phyloP scores from a whole-genome alignment of 352 stramenopile genomes.

The Phytophthora sojae region DNA sequence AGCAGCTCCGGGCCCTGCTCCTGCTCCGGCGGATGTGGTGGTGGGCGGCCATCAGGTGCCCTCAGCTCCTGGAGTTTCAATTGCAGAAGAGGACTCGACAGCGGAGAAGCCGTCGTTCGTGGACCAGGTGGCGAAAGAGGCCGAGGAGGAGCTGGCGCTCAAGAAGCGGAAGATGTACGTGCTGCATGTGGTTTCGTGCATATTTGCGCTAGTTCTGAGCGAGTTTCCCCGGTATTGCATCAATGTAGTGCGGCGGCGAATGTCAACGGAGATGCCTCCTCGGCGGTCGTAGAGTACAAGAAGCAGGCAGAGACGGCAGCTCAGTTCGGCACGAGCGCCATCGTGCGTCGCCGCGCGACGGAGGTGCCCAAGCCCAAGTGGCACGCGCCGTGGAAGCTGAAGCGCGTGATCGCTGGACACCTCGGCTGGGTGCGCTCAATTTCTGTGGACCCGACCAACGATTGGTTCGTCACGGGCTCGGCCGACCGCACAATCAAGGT shows the following conservation, averaged over 20 bases:
- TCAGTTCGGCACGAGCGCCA: constrained; percentile 64
- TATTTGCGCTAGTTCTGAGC: constrained; percentile 1
- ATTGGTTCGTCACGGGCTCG: constrained; percentile 98
- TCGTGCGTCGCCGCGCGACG: constrained; percentile 81
- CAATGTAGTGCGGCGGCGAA: constrained; percentile 27
- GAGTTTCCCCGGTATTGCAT: constrained; percentile 6
- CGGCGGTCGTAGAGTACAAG: constrained; percentile 72
- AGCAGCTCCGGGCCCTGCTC: constrained; percentile 1
- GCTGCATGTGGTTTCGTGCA: neutral
- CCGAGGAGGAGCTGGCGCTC: constrained; percentile 44
- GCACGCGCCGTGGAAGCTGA: constrained; percentile 99
- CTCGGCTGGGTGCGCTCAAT: constrained; percentile 98
- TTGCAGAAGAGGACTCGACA: constrained; percentile 15
- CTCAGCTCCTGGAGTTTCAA: constrained; percentile 25
- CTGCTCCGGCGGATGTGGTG: constrained; percentile 15
- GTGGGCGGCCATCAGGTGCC: constrained; percentile 28
- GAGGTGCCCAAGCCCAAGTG: constrained; percentile 97
- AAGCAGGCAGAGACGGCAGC: constrained; percentile 53
- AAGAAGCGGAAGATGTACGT: constrained; percentile 67
- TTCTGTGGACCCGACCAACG: constrained; percentile 98
- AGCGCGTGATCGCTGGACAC: constrained; percentile 95
- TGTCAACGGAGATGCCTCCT: constrained; percentile 32
- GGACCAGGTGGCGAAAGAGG: constrained; percentile 66
- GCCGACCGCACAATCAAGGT: constrained; percentile 98
- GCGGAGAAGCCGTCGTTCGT: constrained; percentile 50